Conservation (phyloP, 2,329 filamentous ascomycete genomes). For the Xylariaceae sp. region DNA sequence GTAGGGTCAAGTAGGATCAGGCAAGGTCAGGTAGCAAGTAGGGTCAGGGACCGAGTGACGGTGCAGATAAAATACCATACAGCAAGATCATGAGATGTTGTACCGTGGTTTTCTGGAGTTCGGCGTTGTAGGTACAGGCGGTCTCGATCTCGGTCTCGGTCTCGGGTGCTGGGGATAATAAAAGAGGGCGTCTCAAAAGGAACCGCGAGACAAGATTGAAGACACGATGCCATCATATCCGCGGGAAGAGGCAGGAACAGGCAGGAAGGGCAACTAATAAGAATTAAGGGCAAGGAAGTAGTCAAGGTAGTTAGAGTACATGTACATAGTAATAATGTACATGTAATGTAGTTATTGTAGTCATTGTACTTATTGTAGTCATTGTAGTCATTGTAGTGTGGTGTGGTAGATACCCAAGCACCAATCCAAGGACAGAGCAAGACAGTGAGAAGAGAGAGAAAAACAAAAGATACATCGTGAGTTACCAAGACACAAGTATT, state of each 20-base stretch:
- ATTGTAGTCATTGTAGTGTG: no score
- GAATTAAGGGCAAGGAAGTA: neutral
- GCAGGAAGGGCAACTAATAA: neutral
- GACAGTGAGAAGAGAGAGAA: neutral
- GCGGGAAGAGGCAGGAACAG: neutral
- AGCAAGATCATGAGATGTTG: neutral
- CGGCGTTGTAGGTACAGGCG: neutral
- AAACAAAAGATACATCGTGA: no score
- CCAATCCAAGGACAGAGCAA: neutral
- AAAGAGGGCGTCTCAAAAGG: slow-evolving; percentile 2
- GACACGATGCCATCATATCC: slow-evolving; percentile 10
- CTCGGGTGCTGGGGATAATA: neutral
- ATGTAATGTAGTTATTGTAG: no score
- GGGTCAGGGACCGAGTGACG: neutral
- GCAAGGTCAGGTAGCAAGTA: no score
- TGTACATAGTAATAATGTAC: neutral
- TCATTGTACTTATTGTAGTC: no score
- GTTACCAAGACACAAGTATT: no score
- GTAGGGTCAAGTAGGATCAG: no score
- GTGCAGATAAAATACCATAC: slow-evolving; percentile 8
- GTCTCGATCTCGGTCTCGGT: no score
- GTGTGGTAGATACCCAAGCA: no score
- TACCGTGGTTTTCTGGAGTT: neutral
- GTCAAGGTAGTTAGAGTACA: slow-evolving; percentile 9
- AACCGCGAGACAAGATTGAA: slow-evolving; percentile 11